Evolutionary conservation across 2,329 filamentous ascomycete species (phyloP), one percentile per base, ranked within the genome.

Genomic region (Colletotrichum echinochloae): DNA sequence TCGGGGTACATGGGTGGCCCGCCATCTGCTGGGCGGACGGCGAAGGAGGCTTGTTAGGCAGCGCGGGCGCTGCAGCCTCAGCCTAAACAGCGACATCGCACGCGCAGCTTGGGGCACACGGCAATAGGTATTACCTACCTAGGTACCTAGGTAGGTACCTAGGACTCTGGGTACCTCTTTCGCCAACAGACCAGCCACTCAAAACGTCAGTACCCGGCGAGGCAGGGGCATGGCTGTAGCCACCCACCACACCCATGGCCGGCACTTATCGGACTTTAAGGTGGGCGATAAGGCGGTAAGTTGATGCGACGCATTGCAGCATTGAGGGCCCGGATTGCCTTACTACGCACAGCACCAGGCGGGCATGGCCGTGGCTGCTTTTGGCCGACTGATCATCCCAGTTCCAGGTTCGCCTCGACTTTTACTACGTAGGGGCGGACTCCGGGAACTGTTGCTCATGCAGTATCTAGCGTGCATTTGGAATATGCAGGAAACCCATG

Each of bases 41-140:
- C 33, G 52, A 35, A n/a, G 37, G 30, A 51, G 48, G 60, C 65
- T 46, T 54, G 49, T 71, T 70, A 71, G 65, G 69, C 69, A 71
- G 60, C 69, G 60, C 60, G 48, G 65, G 41, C 48, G 65, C 55
- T 60, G 55, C 60, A 65, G 69, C 64, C 60, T 60, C 65, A 60
- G 69, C 69, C 59, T 60, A 44, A 59, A 55, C 54, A 63, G 57
- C 55, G 44, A 37, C 64, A 69, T 35, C 26, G 44, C 20, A 66
- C 30, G 14, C 41, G 26, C 41, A 35, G 46, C 54, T 35, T 56
- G 49, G 57, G 55, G 64, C 67, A 55, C 67, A 70, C 67, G n/a
- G n/a, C n/a, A n/a, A n/a, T n/a, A n/a, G n/a, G n/a, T n/a, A n/a
- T n/a, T n/a, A n/a, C n/a, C n/a, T n/a, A n/a, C n/a, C n/a, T n/a